Percentiles rank a stretch among this genome's conserved stretches.
Conservation (phyloP, 768 basidiomycete species). For the Neoboletus magnificus region DNA sequence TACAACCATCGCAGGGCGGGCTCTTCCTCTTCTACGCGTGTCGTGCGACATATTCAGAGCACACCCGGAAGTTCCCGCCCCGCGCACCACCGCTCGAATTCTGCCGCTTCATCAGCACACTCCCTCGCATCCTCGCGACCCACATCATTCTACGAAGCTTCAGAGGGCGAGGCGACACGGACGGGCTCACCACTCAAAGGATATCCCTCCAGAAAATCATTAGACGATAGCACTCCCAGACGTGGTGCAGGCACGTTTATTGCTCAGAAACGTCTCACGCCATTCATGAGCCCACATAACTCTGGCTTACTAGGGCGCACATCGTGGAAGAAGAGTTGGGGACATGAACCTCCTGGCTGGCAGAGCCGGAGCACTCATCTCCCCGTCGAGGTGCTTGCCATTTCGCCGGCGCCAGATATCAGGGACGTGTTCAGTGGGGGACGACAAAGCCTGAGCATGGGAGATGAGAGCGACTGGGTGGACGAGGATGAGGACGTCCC, state of each 20-base stretch:
- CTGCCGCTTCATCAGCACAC: slow-evolving; percentile 72
- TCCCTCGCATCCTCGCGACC: slow-evolving; percentile 76
- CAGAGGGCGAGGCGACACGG: slow-evolving; percentile 63
- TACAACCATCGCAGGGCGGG: slow-evolving; percentile 76
- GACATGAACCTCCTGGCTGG: slow-evolving; percentile 84
- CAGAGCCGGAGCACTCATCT: slow-evolving; percentile 60
- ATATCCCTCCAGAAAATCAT: slow-evolving; percentile 43
- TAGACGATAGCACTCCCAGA: slow-evolving; percentile 45
- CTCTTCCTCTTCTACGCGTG: slow-evolving; percentile 80
- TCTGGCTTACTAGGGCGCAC: slow-evolving; percentile 55
- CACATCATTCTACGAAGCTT: slow-evolving; percentile 72
- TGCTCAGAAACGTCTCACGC: slow-evolving; percentile 77
- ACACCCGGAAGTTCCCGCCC: slow-evolving; percentile 36
- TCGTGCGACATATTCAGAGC: slow-evolving; percentile 61
- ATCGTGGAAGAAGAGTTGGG: slow-evolving; percentile 91
- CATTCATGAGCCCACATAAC: slow-evolving; percentile 58
- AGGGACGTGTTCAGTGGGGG: slow-evolving; percentile 75
- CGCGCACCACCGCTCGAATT: slow-evolving; percentile 68
- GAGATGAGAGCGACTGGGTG: slow-evolving; percentile 86
- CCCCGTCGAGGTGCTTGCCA: slow-evolving; percentile 75
- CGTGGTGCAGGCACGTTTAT: slow-evolving; percentile 60
- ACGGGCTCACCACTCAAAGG: slow-evolving; percentile 62
- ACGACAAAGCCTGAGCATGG: slow-evolving; percentile 51
- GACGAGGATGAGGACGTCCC: slow-evolving; percentile 79
- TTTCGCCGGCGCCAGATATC: slow-evolving; percentile 53